Conservation (phyloP, 2,329 filamentous ascomycete species). For the Byssothecium circinans region DNA sequence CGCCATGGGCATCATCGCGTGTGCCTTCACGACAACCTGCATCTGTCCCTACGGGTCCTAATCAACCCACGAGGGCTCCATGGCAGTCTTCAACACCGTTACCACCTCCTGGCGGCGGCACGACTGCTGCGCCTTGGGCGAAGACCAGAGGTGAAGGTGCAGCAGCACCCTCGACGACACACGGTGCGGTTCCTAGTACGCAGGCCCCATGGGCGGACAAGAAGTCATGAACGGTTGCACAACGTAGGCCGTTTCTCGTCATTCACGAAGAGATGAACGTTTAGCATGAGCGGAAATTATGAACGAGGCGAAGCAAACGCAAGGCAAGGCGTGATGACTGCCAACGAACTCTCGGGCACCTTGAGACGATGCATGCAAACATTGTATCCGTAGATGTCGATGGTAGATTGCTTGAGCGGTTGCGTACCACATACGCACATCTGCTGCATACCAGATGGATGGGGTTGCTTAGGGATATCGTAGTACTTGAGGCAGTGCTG, state of each 20-base stretch:
- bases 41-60: constrained; percentile 30
- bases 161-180: constrained; percentile 2
- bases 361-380: constrained; percentile 4
- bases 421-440: constrained; percentile 7
- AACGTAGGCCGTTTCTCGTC: constrained; percentile 9
- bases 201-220: constrained; percentile 29
- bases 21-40: constrained; percentile 8
- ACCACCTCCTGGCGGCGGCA: constrained; percentile 17
- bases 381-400: too few relatives aligned
- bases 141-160: constrained; percentile 11
- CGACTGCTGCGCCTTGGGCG: constrained; percentile 33
- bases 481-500: constrained; percentile 20
- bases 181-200: constrained; percentile 15
- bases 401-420: constrained; percentile 10
- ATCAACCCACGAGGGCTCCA: constrained; percentile 38
- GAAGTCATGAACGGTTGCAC: constrained; percentile 7
- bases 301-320: constrained; percentile 11
- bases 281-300: not conserved
- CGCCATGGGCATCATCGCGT: constrained; percentile 28
- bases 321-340: constrained; percentile 8
- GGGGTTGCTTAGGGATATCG: too few relatives aligned
- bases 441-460: not conserved
- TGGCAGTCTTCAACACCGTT: constrained; percentile 28
- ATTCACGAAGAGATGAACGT: constrained; percentile 8
- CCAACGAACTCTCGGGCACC: constrained; percentile 1